Conservation (phyloP, 495 filamentous ascomycete species). For the Lentithecium fluviatile region DNA sequence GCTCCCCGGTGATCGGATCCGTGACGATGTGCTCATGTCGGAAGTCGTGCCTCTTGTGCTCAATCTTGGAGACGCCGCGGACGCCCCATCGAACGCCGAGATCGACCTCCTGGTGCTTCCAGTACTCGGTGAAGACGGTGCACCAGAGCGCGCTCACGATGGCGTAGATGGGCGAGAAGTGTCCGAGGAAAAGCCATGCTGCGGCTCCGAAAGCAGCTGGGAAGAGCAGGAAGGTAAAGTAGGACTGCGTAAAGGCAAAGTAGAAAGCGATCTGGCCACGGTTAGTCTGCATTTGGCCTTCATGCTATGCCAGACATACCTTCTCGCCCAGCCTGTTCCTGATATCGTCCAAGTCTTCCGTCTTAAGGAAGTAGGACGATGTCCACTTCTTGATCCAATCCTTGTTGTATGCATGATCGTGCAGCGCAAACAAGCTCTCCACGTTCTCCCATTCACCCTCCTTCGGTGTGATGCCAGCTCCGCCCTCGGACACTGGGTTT, state of each 20-base stretch:
- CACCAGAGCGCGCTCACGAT: conserved; percentile 82
- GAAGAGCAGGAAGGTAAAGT: conserved; percentile 81
- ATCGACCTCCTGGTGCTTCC: conserved; percentile 93
- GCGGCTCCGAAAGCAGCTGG: conserved; percentile 80
- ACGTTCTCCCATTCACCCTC: conserved; percentile 84
- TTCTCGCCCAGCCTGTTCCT: conserved; percentile 89
- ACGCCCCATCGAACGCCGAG: conserved; percentile 91
- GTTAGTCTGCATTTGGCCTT: conserved; percentile 6
- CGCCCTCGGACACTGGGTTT: conserved; percentile 73
- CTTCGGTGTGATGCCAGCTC: conserved; percentile 83
- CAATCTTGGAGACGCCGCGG: conserved; percentile 78
- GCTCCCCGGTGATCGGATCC: conserved; percentile 86
- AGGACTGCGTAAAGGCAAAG: conserved; percentile 92
- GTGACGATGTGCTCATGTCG: conserved; percentile 68
- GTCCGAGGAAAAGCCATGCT: conserved; percentile 78
- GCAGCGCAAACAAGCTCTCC: conserved; percentile 79
- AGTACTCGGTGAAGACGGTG: conserved; percentile 90
- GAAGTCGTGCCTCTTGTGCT: conserved; percentile 74
- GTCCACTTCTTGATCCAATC: conserved; percentile 89
- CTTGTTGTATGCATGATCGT: conserved; percentile 84
- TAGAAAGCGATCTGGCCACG: conserved; percentile 76
- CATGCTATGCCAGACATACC: conserved; percentile 44
- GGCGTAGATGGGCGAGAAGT: conserved; percentile 81
- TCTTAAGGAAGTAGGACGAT: conserved; percentile 72
- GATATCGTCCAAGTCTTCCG: conserved; percentile 77